Percentiles rank a stretch among this genome's conserved stretches.
Evolutionary conservation across 1,284 basidiomycete species (phyloP).

Genomic region (Ceratobasidium sp.): DNA sequence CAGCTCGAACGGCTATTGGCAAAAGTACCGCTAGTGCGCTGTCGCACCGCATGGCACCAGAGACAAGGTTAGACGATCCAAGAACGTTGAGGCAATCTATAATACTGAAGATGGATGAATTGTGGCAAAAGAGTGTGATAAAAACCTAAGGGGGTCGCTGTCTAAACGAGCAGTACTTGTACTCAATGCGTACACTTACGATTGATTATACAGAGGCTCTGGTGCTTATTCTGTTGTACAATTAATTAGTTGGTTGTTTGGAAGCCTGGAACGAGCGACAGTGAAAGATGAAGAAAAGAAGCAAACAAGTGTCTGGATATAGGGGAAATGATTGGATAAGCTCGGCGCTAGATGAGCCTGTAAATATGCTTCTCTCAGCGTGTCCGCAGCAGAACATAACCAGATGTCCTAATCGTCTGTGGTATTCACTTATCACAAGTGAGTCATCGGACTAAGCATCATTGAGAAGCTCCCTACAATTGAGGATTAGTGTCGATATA

Average conservation of each 20-base stretch:
- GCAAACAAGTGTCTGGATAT: not conserved
- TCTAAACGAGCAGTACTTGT: not conserved
- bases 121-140: slow-evolving; percentile 45
- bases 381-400: too few relatives aligned
- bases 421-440: too few relatives aligned
- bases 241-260: not conserved
- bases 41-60: slow-evolving; percentile 21
- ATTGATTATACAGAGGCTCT: not conserved
- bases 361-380: too few relatives aligned
- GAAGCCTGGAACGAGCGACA: not conserved
- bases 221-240: not conserved
- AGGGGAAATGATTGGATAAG: slow-evolving; percentile 15
- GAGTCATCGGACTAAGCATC: too few relatives aligned
- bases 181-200: slow-evolving; percentile 4
- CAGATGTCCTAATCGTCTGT: too few relatives aligned
- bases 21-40: slow-evolving; percentile 16
- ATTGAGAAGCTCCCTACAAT: too few relatives aligned
- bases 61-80: not conserved
- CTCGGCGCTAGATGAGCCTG: not conserved
- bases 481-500: too few relatives aligned
- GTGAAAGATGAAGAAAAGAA: not conserved
- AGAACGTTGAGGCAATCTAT: slow-evolving; percentile 1
- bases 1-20: slow-evolving; percentile 22
- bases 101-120: slow-evolving; percentile 27
- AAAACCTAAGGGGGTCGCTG: not conserved